Conservation (phyloP, 805 yeast genomes). For the Saturnispora saitoi region DNA sequence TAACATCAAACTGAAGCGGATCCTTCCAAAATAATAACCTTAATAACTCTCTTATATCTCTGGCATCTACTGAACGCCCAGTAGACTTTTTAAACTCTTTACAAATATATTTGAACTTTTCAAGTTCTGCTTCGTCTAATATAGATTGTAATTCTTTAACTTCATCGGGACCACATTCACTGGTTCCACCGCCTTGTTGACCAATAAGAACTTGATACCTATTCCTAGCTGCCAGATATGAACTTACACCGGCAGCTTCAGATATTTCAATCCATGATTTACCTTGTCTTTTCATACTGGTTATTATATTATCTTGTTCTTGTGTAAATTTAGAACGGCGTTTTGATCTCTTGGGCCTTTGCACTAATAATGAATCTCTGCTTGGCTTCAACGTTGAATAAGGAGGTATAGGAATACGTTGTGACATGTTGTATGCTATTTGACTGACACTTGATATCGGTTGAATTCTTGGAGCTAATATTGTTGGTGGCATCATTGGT, state of each 20-base stretch:
- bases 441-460: conserved; percentile 14
- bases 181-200: conserved; percentile 69
- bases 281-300: conserved; percentile 52
- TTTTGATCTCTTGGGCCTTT: conserved; percentile 38
- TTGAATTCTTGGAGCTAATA: not conserved
- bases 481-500: not conserved
- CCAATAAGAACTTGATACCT: conserved; percentile 76
- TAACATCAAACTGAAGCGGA: conserved; percentile 51
- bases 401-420: conserved; percentile 23
- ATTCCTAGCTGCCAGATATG: conserved; percentile 65
- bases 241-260: conserved; percentile 50
- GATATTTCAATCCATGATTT: conserved; percentile 71
- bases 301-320: conserved; percentile 60
- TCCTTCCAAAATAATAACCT: conserved; percentile 44
- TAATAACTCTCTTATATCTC: conserved; percentile 47
- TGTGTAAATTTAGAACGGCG: conserved; percentile 62
- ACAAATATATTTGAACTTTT: conserved; percentile 61
- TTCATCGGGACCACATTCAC: conserved; percentile 55
- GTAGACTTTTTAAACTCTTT: conserved; percentile 49
- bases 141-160: conserved; percentile 38
- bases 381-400: conserved; percentile 20
- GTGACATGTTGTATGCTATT: conserved; percentile 21
- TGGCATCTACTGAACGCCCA: conserved; percentile 42
- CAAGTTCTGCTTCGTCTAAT: conserved; percentile 63
- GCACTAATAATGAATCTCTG: conserved; percentile 16